phyloP scores from a whole-genome alignment of 2,329 filamentous ascomycete genomes.

The Aspergillus spinulosporus region DNA sequence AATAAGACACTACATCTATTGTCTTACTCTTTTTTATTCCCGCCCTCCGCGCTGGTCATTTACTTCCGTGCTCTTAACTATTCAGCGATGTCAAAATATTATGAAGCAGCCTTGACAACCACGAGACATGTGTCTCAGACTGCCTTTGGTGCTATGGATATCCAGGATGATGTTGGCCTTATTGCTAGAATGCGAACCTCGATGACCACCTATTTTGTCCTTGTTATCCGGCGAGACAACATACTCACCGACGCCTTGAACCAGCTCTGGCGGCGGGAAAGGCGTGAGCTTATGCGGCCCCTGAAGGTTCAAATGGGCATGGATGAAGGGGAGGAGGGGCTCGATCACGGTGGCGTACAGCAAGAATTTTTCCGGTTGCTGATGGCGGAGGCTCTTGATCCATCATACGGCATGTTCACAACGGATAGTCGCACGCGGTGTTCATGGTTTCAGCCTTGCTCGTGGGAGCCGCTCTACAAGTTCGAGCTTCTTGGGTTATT shows the following conservation, averaged over 20 bases:
- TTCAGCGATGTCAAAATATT: conserved; percentile 77
- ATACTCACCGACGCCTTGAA: conserved; percentile 75
- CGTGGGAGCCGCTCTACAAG: conserved; percentile 80
- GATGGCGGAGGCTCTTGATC: conserved; percentile 75
- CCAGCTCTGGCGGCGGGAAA: conserved; percentile 84
- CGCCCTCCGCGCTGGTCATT: conserved; percentile 67
- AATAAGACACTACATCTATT: conserved; percentile 71
- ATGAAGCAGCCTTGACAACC: conserved; percentile 63
- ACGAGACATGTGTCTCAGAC: conserved; percentile 49
- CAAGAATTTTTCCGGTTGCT: conserved; percentile 92
- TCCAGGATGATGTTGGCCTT: conserved; percentile 62
- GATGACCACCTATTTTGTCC: conserved; percentile 68
- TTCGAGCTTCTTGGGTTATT: conserved; percentile 86
- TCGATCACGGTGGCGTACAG: conserved; percentile 92
- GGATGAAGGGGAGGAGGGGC: conserved; percentile 78
- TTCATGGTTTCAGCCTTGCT: conserved; percentile 84
- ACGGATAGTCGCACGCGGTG: conserved; percentile 74
- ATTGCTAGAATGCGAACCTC: conserved; percentile 65
- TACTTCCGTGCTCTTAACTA: conserved; percentile 91
- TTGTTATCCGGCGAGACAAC: conserved; percentile 67
- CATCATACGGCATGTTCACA: conserved; percentile 74
- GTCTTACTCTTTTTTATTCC: conserved; percentile 79
- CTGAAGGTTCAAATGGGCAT: conserved; percentile 86
- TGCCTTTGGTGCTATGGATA: conserved; percentile 43
- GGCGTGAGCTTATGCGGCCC: conserved; percentile 77